These are phyloP conservation scores for Gossypium arboreum DNA, from an alignment of 345 rosid genomes.

Conservation along the genomic window DNA sequence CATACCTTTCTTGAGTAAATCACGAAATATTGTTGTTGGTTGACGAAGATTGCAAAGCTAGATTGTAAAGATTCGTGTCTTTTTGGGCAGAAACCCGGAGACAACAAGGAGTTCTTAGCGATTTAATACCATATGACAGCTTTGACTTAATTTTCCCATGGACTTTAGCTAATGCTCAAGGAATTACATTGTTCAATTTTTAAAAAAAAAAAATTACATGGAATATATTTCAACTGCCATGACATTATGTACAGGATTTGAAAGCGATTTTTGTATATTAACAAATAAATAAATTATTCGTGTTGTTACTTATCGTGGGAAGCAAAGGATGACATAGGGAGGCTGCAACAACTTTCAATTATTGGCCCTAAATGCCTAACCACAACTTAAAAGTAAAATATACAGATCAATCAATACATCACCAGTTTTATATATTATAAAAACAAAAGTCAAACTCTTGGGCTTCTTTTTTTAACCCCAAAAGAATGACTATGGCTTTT, in stretches of 20 bases:
- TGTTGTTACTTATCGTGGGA: background rate
- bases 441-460: background rate
- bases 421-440: background rate
- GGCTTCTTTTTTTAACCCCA: too few relatives aligned
- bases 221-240: background rate
- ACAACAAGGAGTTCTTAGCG: conserved; percentile 1
- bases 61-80: background rate
- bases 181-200: too few relatives aligned
- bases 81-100: conserved; percentile 5
- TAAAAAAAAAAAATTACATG: too few relatives aligned
- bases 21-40: background rate
- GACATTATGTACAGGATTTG: background rate
- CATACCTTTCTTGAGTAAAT: conserved; percentile 9
- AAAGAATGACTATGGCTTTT: too few relatives aligned
- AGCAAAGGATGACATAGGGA: background rate
- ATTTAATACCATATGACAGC: background rate
- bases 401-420: background rate
- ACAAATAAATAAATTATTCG: background rate
- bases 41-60: conserved; percentile 18
- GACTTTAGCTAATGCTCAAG: too few relatives aligned
- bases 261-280: background rate
- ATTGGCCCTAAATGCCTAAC: conserved; percentile 4
- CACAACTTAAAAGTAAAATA: background rate
- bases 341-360: background rate
- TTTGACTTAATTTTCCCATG: background rate